Evolutionary conservation across 768 basidiomycete genomes (phyloP).

Genomic region (Amanita subjunquillea): DNA sequence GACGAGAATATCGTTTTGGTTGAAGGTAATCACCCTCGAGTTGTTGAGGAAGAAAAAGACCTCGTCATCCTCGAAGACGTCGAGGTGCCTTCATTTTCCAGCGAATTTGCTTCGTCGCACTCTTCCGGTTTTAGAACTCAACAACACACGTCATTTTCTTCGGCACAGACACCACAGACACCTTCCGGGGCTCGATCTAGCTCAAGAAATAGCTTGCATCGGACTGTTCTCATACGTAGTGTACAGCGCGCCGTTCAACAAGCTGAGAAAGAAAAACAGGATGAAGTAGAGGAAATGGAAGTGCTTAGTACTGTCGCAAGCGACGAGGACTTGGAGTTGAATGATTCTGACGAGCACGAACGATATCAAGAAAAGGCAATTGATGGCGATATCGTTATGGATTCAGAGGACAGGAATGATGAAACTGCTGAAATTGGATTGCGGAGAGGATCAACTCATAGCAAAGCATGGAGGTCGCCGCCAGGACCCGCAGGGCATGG

Average conservation of each 20-base stretch:
- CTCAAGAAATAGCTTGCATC: conserved; percentile 47
- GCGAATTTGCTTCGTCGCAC: conserved; percentile 8
- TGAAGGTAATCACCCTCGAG: conserved; percentile 54
- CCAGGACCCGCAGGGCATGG: conserved; percentile 13
- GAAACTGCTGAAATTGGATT: conserved; percentile 19
- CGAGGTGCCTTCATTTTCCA: conserved; percentile 17
- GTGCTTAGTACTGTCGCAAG: conserved; percentile 29
- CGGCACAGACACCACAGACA: conserved; percentile 19
- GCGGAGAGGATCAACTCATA: conserved; percentile 7
- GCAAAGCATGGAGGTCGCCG: conserved; percentile 11
- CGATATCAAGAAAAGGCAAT: conserved; percentile 14
- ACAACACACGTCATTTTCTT: conserved; percentile 8
- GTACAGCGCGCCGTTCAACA: conserved; percentile 50
- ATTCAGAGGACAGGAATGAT: conserved; percentile 5
- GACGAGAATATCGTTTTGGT: conserved; percentile 50
- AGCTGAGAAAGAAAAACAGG: conserved; percentile 40
- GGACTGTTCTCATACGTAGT: conserved; percentile 60
- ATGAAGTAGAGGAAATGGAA: conserved; percentile 42
- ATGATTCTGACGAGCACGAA: conserved; percentile 12
- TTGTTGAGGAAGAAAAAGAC: conserved; percentile 61
- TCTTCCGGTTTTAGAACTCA: conserved; percentile 7
- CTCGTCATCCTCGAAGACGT: conserved; percentile 66
- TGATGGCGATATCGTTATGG: not conserved
- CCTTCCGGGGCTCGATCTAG: conserved; percentile 23
- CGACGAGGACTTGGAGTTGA: conserved; percentile 21